Percentiles rank a stretch among this genome's conserved stretches.
phyloP scores from a whole-genome alignment of 2,329 filamentous ascomycete genomes.

The Colletotrichum noveboracense region DNA sequence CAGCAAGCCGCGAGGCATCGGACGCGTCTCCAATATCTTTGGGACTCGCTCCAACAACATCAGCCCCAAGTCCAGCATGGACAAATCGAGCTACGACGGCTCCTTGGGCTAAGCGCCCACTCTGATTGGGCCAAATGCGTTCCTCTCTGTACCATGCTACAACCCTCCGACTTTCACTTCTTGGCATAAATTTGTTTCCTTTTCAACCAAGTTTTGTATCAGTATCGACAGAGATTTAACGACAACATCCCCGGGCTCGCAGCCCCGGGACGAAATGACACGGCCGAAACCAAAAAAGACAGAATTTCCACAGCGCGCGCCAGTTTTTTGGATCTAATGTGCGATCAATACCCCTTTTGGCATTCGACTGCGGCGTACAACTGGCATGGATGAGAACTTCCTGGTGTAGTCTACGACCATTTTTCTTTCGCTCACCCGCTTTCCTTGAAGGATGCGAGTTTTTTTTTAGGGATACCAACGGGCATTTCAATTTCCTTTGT shows the following conservation, averaged over 20 bases:
- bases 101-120: constrained; percentile 17
- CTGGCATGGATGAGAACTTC: constrained; percentile 20
- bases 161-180: constrained; percentile 11
- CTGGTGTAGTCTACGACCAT: constrained; percentile 23
- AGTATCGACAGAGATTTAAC: constrained; percentile 19
- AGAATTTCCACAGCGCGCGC: constrained; percentile 15
- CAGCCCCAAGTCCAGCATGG: constrained; percentile 57
- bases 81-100: constrained; percentile 52
- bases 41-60: constrained; percentile 51
- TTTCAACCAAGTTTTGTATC: constrained; percentile 17
- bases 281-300: constrained; percentile 22
- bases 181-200: constrained; percentile 14
- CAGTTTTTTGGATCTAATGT: constrained; percentile 21
- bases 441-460: constrained; percentile 20
- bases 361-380: constrained; percentile 23
- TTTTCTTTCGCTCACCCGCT: constrained; percentile 17
- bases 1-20: constrained; percentile 61
- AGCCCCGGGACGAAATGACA: constrained; percentile 19
- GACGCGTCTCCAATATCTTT: constrained; percentile 58
- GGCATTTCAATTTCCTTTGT: constrained; percentile 6
- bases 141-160: neutral
- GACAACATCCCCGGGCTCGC: constrained; percentile 7
- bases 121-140: neutral
- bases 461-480: constrained; percentile 6
- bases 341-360: constrained; percentile 22